These are phyloP conservation scores for Phytophthora cactorum DNA, from an alignment of 352 stramenopile genomes.

Conservation along the genomic window DNA sequence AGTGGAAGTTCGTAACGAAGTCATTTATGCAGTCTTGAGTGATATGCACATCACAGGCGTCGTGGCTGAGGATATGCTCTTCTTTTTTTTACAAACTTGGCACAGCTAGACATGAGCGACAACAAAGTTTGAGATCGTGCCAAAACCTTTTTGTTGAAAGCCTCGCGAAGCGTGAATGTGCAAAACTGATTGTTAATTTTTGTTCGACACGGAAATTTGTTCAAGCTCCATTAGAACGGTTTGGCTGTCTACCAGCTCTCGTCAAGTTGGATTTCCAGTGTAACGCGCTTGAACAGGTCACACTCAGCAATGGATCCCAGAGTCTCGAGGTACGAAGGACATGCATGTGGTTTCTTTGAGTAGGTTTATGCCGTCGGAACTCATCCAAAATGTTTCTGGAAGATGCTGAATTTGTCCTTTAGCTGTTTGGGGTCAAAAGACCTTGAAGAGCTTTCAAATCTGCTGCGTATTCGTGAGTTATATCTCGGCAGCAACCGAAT, in stretches of 20 bases:
- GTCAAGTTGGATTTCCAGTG: conserved; percentile 83
- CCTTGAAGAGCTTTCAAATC: conserved; percentile 69
- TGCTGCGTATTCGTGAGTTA: conserved; percentile 80
- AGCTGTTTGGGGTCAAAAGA: conserved; percentile 73
- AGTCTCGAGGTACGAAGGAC: conserved; percentile 54
- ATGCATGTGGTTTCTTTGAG: neutral
- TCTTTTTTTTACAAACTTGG: conserved; percentile 74
- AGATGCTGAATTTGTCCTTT: conserved; percentile 83
- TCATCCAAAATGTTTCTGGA: neutral
- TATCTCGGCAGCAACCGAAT: conserved; percentile 83
- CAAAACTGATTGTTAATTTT: neutral
- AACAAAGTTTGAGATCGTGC: conserved; percentile 55
- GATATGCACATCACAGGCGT: conserved; percentile 67
- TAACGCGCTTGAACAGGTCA: conserved; percentile 66
- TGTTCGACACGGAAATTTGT: neutral
- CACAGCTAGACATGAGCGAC: conserved; percentile 81
- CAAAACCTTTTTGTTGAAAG: no score
- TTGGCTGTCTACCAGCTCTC: conserved; percentile 67
- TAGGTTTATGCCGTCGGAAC: neutral
- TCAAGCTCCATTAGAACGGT: conserved; percentile 65
- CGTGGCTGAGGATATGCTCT: conserved; percentile 71
- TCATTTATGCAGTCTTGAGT: conserved; percentile 63
- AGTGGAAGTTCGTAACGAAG: conserved; percentile 87
- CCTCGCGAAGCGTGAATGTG: no score
- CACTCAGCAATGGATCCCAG: conserved; percentile 59